phyloP scores from a whole-genome alignment of 768 basidiomycete genomes.

The Suillus variegatus region DNA sequence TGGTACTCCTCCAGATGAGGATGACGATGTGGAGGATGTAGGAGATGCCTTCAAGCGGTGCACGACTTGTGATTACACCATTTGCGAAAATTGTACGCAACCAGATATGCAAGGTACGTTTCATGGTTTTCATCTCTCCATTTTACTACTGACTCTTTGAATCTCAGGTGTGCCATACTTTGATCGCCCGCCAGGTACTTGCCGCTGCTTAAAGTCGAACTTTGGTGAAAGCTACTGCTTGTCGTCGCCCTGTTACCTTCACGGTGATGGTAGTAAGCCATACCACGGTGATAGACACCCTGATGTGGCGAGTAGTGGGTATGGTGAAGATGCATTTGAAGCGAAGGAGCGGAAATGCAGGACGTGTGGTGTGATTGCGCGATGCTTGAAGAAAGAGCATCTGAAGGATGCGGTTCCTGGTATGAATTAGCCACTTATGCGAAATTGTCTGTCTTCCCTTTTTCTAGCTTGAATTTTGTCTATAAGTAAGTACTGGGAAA shows the following conservation, averaged over 20 bases:
- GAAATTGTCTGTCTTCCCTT: neutral
- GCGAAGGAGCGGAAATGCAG: constrained; percentile 15
- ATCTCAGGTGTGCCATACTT: neutral
- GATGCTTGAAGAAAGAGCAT: constrained; percentile 23
- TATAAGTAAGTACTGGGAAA: too few relatives aligned
- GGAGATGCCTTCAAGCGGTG: neutral
- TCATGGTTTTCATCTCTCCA: neutral
- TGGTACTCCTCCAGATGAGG: neutral
- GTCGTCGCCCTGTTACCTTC: neutral
- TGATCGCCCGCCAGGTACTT: neutral
- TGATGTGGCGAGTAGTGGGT: neutral
- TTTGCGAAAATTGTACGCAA: neutral
- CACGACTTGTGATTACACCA: neutral
- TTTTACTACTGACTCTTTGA: neutral
- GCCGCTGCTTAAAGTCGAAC: neutral
- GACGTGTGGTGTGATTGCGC: constrained; percentile 20
- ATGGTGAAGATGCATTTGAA: constrained; percentile 17
- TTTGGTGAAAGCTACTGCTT: constrained; percentile 1
- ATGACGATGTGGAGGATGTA: neutral
- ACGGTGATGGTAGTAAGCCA: neutral
- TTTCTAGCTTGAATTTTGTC: too few relatives aligned
- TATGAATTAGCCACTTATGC: constrained; percentile 1
- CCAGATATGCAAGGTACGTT: neutral
- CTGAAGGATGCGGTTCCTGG: constrained; percentile 22
- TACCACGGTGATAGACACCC: neutral